phyloP scores from a whole-genome alignment of 2,329 filamentous ascomycete species.

The Diaporthe batatas region DNA sequence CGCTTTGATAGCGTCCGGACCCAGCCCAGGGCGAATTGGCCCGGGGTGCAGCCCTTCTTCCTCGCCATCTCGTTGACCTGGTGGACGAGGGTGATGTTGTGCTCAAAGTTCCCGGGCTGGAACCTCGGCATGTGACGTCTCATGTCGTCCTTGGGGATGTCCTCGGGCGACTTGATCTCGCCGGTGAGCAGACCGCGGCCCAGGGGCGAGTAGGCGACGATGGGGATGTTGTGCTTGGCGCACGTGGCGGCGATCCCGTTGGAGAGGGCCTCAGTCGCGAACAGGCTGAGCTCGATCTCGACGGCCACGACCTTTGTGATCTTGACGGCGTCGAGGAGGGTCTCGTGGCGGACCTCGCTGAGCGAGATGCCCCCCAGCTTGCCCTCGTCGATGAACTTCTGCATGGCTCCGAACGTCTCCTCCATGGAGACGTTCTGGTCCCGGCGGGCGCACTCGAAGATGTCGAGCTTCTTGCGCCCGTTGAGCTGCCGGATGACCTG shows the following conservation, averaged over 20 bases:
- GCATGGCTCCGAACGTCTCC: constrained; percentile 57
- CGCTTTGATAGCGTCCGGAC: constrained; percentile 62
- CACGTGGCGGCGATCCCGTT: constrained; percentile 65
- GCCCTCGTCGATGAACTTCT: constrained; percentile 63
- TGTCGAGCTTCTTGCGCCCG: constrained; percentile 71
- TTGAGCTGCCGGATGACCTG: constrained; percentile 64
- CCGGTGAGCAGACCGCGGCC: constrained; percentile 67
- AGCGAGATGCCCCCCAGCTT: constrained; percentile 65
- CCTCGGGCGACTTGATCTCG: constrained; percentile 63
- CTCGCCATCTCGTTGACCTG: constrained; percentile 70
- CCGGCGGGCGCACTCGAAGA: constrained; percentile 71
- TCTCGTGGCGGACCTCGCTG: constrained; percentile 64
- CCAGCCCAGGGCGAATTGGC: constrained; percentile 78
- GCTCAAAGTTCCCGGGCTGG: constrained; percentile 71
- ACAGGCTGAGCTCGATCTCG: constrained; percentile 68
- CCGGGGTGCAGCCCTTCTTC: constrained; percentile 70
- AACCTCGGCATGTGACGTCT: constrained; percentile 68
- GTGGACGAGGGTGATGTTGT: constrained; percentile 73
- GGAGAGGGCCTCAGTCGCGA: constrained; percentile 60
- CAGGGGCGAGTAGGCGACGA: constrained; percentile 70
- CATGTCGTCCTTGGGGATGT: constrained; percentile 67
- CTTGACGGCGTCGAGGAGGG: constrained; percentile 62
- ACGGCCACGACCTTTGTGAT: constrained; percentile 60
- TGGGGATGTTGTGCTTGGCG: constrained; percentile 66
- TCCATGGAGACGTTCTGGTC: constrained; percentile 64